Base-by-base conservation (phyloP, 306 rosid genomes). In the Canavalia ensiformis region DNA sequence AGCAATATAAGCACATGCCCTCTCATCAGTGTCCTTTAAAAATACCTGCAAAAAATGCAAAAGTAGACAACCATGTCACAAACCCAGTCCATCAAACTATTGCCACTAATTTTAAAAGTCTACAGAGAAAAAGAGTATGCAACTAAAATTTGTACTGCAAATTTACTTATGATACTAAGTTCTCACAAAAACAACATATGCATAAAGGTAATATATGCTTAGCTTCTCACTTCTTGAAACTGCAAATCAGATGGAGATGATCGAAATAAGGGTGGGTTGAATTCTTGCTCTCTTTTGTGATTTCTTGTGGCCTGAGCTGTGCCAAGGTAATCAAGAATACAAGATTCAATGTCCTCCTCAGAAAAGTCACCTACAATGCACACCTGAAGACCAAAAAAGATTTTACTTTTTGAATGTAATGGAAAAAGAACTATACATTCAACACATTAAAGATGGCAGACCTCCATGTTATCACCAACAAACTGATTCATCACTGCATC, bases 1-100 rank as follows among this genome's bases (percentile, higher is more conserved):
- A 81, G 99, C 94, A 91, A 95, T 92, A 84, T 93, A 95, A 44
- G 99, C 99, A 79, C 99, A 95, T 73, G 99, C 99, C 81, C 99
- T 95, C 88, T 95, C 99, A 83, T 95, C 99, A 1, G 98, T 93
- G 76, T 93, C 99, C 75, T 93, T 93, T 84, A 95, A 85, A 84
- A 93, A 93, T 54, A 95, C 98, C 98, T 95, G 91, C 49, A 66
- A 52, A 76, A 51, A 62, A 51, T 39, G 51, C 25, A 51, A 74
- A 71, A 74, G 79, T 55, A 56, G 66, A 45, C 62, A 83, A 70
- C n/a, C 68, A 8, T 63, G 69, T 87, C 83, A 84, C 55, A 68
- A 64, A 75, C 41, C 51, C 37, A 50, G 63, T 45, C 8, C 50
- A 68, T 70, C 33, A 18, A 71, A 59, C 70, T 47, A 45, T 68